A percentile compares a stretch with the other conserved stretches of the same genome.
Conservation (phyloP, 2,329 filamentous ascomycete species). For the Colletotrichum kahawae region DNA sequence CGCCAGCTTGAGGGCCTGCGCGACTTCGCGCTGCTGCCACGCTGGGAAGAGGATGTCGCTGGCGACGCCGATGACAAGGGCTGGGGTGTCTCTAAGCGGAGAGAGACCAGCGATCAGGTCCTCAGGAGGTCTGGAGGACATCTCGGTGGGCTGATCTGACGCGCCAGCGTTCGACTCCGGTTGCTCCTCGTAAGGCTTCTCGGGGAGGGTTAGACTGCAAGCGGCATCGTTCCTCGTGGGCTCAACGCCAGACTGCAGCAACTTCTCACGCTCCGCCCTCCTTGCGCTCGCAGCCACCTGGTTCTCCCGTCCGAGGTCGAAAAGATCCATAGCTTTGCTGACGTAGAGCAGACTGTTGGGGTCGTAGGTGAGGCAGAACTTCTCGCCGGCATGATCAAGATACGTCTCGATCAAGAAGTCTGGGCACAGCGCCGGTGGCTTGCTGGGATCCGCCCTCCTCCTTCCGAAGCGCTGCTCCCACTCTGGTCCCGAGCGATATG, state of each 20-base stretch:
- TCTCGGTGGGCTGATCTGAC: slow-evolving; percentile 28
- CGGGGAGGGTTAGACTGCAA: slow-evolving; percentile 85
- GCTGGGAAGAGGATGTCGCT: slow-evolving; percentile 97
- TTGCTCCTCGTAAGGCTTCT: slow-evolving; percentile 86
- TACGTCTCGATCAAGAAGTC: slow-evolving; percentile 99
- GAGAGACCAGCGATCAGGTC: slow-evolving; percentile 82
- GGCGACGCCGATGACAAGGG: slow-evolving; percentile 90
- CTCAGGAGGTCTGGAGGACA: slow-evolving; percentile 65
- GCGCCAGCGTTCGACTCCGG: slow-evolving; percentile 50
- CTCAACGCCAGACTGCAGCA: slow-evolving; percentile 54
- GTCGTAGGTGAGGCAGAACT: slow-evolving; percentile 96
- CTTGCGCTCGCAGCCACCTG: slow-evolving; percentile 68
- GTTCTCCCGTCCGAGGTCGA: slow-evolving; percentile 81
- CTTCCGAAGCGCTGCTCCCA: slow-evolving; percentile 96
- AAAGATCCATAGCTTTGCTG: slow-evolving; percentile 98
- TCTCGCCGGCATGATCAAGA: slow-evolving; percentile 96
- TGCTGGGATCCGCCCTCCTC: slow-evolving; percentile 81
- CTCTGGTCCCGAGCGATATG: slow-evolving; percentile 93
- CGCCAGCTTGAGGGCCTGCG: slow-evolving; percentile 75
- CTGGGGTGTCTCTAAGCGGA: slow-evolving; percentile 75
- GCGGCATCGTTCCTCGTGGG: slow-evolving; percentile 45
- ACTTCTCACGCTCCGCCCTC: slow-evolving; percentile 63
- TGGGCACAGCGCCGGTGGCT: slow-evolving; percentile 91
- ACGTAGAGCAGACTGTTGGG: slow-evolving; percentile 95
- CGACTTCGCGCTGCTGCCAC: slow-evolving; percentile 97